phyloP scores from a whole-genome alignment of 2,329 filamentous ascomycete species.

The Emergomyces pasteurianus region DNA sequence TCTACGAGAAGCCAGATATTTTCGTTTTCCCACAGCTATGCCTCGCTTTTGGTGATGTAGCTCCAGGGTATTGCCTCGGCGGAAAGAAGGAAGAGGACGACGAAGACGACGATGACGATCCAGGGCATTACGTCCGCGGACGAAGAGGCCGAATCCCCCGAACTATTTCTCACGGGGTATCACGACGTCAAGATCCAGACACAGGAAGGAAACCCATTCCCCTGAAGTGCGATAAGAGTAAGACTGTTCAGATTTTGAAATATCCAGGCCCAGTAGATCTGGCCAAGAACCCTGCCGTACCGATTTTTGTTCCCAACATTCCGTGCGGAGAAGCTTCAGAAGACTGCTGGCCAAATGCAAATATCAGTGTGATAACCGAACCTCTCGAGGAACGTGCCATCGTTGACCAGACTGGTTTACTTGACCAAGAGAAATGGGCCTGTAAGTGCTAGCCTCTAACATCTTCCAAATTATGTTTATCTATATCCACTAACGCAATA shows the following conservation, averaged over 20 bases:
- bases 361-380: neutral
- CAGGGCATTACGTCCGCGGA: neutral
- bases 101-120: conserved; percentile 1
- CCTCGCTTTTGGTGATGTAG: neutral
- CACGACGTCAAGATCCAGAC: neutral
- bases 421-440: conserved; percentile 1
- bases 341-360: neutral
- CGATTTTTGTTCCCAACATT: neutral
- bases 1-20: conserved; percentile 2
- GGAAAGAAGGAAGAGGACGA: conserved; percentile 1
- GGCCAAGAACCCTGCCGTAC: neutral
- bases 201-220: neutral
- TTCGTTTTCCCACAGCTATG: conserved; percentile 4
- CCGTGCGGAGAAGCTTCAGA: neutral
- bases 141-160: neutral
- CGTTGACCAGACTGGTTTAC: neutral
- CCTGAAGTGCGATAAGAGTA: neutral
- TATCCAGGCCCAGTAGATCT: neutral
- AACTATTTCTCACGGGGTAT: neutral
- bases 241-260: neutral
- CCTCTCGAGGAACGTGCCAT: neutral
- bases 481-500: neutral
- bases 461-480: neutral
- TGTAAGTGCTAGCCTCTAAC: neutral
- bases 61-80: conserved; percentile 1